Percentiles rank a stretch among this genome's conserved stretches.
phyloP scores from a whole-genome alignment of 2,329 filamentous ascomycete genomes.

The Fusarium tupiense region DNA sequence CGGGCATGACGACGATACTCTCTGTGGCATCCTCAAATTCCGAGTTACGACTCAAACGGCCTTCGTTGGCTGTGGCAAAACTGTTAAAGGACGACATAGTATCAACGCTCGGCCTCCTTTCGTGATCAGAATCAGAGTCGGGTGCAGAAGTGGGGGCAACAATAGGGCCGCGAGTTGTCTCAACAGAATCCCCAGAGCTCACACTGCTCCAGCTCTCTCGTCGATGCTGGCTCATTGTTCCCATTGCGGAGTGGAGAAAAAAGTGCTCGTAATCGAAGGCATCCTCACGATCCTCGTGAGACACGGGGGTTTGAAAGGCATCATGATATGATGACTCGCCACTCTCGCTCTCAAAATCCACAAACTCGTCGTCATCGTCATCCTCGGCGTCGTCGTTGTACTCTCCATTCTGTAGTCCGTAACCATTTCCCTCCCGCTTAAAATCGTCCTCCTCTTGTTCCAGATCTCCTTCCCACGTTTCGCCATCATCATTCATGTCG shows the following conservation, averaged over 20 bases:
- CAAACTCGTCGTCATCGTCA: constrained; percentile 48
- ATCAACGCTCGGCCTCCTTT: constrained; percentile 57
- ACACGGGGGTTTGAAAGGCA: constrained; percentile 66
- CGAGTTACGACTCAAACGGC: constrained; percentile 53
- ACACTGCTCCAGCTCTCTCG: constrained; percentile 61
- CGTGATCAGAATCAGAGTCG: constrained; percentile 31
- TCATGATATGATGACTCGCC: constrained; percentile 72
- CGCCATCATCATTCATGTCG: constrained; percentile 48
- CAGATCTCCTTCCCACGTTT: constrained; percentile 24
- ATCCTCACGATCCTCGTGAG: constrained; percentile 92
- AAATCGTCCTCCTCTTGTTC: constrained; percentile 19
- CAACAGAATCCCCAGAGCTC: constrained; percentile 68
- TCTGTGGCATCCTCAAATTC: constrained; percentile 29
- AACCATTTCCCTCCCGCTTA: constrained; percentile 38
- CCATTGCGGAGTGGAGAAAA: constrained; percentile 92
- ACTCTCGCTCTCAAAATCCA: constrained; percentile 67
- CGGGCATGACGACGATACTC: constrained; percentile 35
- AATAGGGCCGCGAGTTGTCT: constrained; percentile 65
- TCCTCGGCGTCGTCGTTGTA: constrained; percentile 13
- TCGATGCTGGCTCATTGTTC: constrained; percentile 68
- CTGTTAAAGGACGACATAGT: constrained; percentile 63
- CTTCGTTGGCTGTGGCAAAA: constrained; percentile 67
- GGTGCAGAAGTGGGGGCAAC: constrained; percentile 2
- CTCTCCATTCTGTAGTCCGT: constrained; percentile 37
- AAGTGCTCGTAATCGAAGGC: constrained; percentile 98